These are phyloP conservation scores for Diatrype stigma DNA, from an alignment of 2,329 filamentous ascomycete species.

Conservation along the genomic window DNA sequence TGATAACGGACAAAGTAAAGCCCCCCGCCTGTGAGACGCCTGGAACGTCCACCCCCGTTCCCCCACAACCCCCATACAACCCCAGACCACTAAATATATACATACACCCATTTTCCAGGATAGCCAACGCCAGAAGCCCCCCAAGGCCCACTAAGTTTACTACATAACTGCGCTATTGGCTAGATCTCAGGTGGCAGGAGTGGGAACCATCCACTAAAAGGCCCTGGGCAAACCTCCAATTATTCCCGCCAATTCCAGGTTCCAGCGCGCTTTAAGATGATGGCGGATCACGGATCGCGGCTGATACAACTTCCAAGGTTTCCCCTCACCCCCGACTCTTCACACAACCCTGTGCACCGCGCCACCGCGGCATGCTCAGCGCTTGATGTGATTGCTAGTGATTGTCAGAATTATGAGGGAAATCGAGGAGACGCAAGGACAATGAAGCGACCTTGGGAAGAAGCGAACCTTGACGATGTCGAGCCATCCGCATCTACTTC, in stretches of 20 bases:
- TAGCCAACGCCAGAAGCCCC: neutral
- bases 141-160: neutral
- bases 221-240: no score
- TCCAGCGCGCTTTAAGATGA: neutral
- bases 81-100: no score
- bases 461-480: slow-evolving; percentile 1
- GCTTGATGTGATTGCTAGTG: no score
- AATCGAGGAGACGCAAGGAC: no score
- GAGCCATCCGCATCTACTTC: no score
- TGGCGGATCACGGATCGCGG: neutral
- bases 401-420: neutral
- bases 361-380: no score
- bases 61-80: no score
- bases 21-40: no score
- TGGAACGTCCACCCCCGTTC: no score
- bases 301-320: neutral
- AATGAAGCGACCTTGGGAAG: slow-evolving; percentile 10
- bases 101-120: neutral
- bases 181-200: neutral
- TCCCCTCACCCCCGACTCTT: neutral
- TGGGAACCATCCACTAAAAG: neutral
- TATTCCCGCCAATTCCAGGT: no score
- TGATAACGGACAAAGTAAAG: no score
- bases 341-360: no score
- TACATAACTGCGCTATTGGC: neutral